These are phyloP conservation scores for Skeletonema potamos DNA, from an alignment of 108 stramenopile species.

Conservation along the genomic window DNA sequence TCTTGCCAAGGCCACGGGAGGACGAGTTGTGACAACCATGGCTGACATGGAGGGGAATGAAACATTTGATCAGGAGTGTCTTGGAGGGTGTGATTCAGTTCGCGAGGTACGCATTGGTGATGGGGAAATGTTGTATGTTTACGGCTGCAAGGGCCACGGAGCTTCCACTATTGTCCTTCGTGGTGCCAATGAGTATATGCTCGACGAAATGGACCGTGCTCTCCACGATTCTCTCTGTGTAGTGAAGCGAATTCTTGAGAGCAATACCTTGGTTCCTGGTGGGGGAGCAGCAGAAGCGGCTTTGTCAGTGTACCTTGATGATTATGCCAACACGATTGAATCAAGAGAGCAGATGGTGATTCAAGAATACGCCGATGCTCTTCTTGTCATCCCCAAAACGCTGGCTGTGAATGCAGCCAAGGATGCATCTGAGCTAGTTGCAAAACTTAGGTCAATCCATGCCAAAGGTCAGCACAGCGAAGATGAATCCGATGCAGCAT, in stretches of 20 bases:
- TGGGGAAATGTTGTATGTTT: constrained; percentile 97
- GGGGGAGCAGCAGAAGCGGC: constrained; percentile 99
- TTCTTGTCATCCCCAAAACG: constrained; percentile 98
- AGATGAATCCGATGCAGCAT: constrained; percentile 35
- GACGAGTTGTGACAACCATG: constrained; percentile 92
- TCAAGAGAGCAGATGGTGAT: constrained; percentile 98
- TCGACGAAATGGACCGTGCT: constrained; percentile 99
- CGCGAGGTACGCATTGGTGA: constrained; percentile 97
- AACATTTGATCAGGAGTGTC: constrained; percentile 87
- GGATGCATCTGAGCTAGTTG: constrained; percentile 98
- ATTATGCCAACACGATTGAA: constrained; percentile 91
- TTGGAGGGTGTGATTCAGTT: constrained; percentile 91
- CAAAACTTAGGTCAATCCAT: constrained; percentile 93
- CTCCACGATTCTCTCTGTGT: constrained; percentile 98
- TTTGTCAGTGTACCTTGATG: constrained; percentile 92
- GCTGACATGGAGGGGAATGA: constrained; percentile 99
- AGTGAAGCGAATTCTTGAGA: constrained; percentile 98
- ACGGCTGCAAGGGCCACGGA: constrained; percentile 83
- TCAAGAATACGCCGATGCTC: constrained; percentile 96
- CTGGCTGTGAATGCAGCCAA: constrained; percentile 98
- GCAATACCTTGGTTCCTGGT: constrained; percentile 95
- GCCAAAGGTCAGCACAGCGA: constrained; percentile 67
- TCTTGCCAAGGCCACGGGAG: constrained; percentile 98
- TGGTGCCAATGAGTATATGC: constrained; percentile 99
- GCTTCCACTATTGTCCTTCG: constrained; percentile 97